A percentile compares a stretch with the other conserved stretches of the same genome.
These are phyloP conservation scores for Porphyrellus cyaneotinctus DNA, from an alignment of 768 basidiomycete species.

Conservation along the genomic window DNA sequence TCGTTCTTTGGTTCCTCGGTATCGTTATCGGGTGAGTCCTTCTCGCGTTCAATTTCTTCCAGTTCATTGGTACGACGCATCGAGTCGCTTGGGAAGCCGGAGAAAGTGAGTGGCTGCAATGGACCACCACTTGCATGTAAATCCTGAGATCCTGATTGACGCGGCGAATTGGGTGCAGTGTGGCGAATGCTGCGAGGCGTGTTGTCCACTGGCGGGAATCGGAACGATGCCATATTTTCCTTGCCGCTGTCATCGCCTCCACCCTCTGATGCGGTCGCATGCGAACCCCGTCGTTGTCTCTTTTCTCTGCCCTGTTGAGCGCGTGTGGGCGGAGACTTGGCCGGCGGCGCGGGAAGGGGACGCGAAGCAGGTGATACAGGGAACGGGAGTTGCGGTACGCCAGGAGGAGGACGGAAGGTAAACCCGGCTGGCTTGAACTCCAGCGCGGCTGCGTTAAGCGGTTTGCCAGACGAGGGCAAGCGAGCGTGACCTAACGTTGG, in stretches of 20 bases:
- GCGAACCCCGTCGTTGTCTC: slow-evolving; percentile 58
- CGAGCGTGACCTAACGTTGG: slow-evolving; percentile 38
- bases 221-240: slow-evolving; percentile 70
- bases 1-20: slow-evolving; percentile 13
- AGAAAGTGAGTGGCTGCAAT: slow-evolving; percentile 55
- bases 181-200: slow-evolving; percentile 50
- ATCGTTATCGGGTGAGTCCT: slow-evolving; percentile 6
- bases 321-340: slow-evolving; percentile 22
- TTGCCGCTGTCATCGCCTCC: slow-evolving; percentile 48
- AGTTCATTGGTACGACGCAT: slow-evolving; percentile 19
- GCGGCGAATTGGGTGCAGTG: slow-evolving; percentile 40
- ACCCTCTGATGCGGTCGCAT: slow-evolving; percentile 24
- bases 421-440: slow-evolving; percentile 80
- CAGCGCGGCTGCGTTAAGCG: slow-evolving; percentile 73
- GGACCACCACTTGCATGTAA: slow-evolving; percentile 20
- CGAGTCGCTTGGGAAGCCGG: slow-evolving; percentile 50
- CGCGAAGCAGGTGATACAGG: slow-evolving; percentile 32
- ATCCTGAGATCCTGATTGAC: slow-evolving; percentile 27
- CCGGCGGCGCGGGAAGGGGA: slow-evolving; percentile 39
- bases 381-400: slow-evolving; percentile 53
- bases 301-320: slow-evolving; percentile 74
- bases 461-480: slow-evolving; percentile 51
- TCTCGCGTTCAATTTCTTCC: slow-evolving; percentile 9
- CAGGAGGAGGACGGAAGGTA: slow-evolving; percentile 70
- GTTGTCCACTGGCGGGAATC: slow-evolving; percentile 57